A percentile compares a stretch with the other conserved stretches of the same genome.
phyloP scores from a whole-genome alignment of 352 stramenopile species.

The Phytophthora ohioensis region DNA sequence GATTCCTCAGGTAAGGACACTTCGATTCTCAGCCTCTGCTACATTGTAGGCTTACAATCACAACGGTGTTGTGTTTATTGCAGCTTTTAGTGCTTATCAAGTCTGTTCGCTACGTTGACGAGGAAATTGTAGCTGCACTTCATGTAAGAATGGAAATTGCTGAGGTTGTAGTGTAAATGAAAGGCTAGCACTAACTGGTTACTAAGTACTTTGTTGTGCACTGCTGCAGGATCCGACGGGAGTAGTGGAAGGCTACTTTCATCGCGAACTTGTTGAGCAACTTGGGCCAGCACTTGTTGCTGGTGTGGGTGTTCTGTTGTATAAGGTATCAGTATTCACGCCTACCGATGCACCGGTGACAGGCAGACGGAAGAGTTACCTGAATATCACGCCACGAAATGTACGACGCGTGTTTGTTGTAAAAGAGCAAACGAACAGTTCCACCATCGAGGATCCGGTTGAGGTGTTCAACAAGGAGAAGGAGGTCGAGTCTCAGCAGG shows the following conservation, averaged over 20 bases:
- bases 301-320: conserved; percentile 63
- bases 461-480: conserved; percentile 65
- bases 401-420: conserved; percentile 63
- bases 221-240: conserved; percentile 73
- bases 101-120: conserved; percentile 82
- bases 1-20: conserved; percentile 51
- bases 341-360: conserved; percentile 59
- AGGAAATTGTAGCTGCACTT: conserved; percentile 82
- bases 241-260: conserved; percentile 85
- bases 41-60: not conserved
- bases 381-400: conserved; percentile 81
- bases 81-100: conserved; percentile 82
- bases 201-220: not conserved
- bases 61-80: not conserved
- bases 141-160: conserved; percentile 46
- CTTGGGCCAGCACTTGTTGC: conserved; percentile 62
- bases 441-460: conserved; percentile 45
- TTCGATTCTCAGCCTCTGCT: not conserved
- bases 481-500: conserved; percentile 36
- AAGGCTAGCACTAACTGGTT: not conserved
- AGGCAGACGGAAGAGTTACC: conserved; percentile 61
- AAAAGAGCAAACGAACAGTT: conserved; percentile 32
- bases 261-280: conserved; percentile 80
- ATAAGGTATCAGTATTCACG: conserved; percentile 76
- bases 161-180: not conserved